Evolutionary conservation across 2,329 filamentous ascomycete species (phyloP), one percentile per base, ranked within the genome.

Genomic region (Alternaria brassicae): DNA sequence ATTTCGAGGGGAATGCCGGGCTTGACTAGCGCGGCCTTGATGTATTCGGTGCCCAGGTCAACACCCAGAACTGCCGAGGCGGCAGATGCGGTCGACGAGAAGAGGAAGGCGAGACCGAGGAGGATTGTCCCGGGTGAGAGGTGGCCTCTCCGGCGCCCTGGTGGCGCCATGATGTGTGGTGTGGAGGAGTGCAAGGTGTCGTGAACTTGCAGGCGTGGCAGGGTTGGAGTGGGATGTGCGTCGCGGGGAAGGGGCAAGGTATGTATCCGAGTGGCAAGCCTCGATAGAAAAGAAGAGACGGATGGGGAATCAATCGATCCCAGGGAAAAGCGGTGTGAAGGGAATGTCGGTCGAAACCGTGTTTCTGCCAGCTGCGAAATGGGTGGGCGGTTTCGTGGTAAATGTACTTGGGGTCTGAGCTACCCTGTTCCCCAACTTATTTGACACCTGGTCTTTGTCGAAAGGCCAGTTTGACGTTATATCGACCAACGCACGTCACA

Each of bases 1-100:
- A 99, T 98, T 69, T 99, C 95, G 76, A 99, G 91, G 10, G 95
- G 95, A 52, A 96, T 94, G 61, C 95, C 95, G 2, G 95, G 95
- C 81, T 98, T 98, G 62, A 99, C 94, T 40, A 99, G 87, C 13
- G 91, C 89, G 27, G 94, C 94, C 83, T 98, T 99, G 82, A 99
- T 91, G 81, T 96, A 97, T 78, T 97, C 92, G 56, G 95, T 97
- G 68, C 95, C 95, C 54, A 99, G 85, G 80, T 99, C 95, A 72
- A 99, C 86, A 64, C 95, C 95, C 21, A 99, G 83, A 17, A 98
- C 93, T 53, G 92, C 92, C 8, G 92, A 87, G 36, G 86, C 85
- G 55, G 86, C 87, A 56, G 85, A 86, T 57, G 86, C 84, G 52
- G 85, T 84, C 61, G 81, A 81, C 21, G 81, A 80, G 68, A 87